Base-by-base conservation (phyloP, 2,329 filamentous ascomycete genomes). In the Xylariomycetidae sp. region DNA sequence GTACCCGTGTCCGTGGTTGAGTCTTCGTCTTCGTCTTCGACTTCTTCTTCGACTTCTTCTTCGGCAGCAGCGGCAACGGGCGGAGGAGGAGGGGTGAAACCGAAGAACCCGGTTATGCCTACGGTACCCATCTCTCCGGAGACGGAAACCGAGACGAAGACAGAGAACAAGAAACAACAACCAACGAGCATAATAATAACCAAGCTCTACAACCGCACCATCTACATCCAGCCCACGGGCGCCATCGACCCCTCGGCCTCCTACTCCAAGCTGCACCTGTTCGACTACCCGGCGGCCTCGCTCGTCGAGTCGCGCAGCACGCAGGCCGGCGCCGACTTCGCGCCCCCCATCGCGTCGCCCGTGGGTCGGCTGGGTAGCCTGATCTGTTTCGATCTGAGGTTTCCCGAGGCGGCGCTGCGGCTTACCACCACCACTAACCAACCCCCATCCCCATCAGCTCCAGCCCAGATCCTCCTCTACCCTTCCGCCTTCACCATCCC, bases 231-330 rank as follows among this genome's bases (percentile, higher is more conserved):
- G 23, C 48, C 62, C 5, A 48, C 57, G 16, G 73, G 73, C 13
- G 34, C 43, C 25, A 57, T 77, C 20, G 49, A 60, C 27, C 53
- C 65, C 3, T 43, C 58, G 5, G 56, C 54, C 2, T 58, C 61
- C 14, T 96, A 96, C 62, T 84, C 94, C 58, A 97, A 97, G 59
- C 65, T 95, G 19, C 89, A 96, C 57, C 72, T 96, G 11, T 96
- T 97, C 61, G 88, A 96, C 60, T 75, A 74, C 46, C 70, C 42
- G 4, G 12, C 15, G 16, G 40, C 65, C 11, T 46, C 51, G 8
- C 64, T 75, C 14, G 62, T 58, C 38, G 72, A 75, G 52, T 69
- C 63, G 33, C 57, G 59, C 16, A 82, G 72, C 28, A 85, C 88
- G 0, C 81, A 89, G 51, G 72, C 75, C 4, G 88, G 88, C 0